Conservation (phyloP, 495 filamentous ascomycete species). For the Hyaloscypha bicolor region DNA sequence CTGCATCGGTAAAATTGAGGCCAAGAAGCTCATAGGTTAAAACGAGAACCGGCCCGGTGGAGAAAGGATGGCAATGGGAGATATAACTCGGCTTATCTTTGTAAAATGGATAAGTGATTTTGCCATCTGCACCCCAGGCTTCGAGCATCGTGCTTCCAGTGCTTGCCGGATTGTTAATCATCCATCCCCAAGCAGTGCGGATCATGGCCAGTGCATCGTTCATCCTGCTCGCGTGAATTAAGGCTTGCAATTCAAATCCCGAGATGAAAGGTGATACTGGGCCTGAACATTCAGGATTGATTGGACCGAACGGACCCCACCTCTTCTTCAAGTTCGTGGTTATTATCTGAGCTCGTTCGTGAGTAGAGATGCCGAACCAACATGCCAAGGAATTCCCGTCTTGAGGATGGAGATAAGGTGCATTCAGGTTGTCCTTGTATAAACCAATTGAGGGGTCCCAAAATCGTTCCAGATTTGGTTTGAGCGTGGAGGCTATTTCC, state of each 20-base stretch:
- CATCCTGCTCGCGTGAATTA: slow-evolving; percentile 49
- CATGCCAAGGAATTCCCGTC: slow-evolving; percentile 54
- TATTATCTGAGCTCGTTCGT: background rate
- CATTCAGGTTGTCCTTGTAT: background rate
- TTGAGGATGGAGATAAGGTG: slow-evolving; percentile 47
- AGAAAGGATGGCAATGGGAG: slow-evolving; percentile 2
- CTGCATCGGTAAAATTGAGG: slow-evolving; percentile 6
- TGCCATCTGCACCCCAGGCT: background rate
- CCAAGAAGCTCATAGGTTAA: slow-evolving; percentile 1
- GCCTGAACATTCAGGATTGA: slow-evolving; percentile 1
- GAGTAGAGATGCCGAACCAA: background rate
- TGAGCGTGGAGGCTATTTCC: slow-evolving; percentile 22
- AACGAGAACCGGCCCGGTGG: background rate
- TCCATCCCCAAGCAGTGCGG: slow-evolving; percentile 2
- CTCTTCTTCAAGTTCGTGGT: background rate
- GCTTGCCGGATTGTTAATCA: slow-evolving; percentile 5
- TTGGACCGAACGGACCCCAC: slow-evolving; percentile 7
- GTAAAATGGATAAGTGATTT: slow-evolving; percentile 7
- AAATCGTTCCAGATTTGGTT: background rate
- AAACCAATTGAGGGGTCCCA: background rate
- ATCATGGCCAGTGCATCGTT: slow-evolving; percentile 7
- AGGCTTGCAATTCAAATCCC: slow-evolving; percentile 64
- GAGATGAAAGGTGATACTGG: slow-evolving; percentile 62
- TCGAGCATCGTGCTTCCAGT: slow-evolving; percentile 8
- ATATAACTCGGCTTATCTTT: slow-evolving; percentile 12